Base-by-base conservation (phyloP, 257 asterid species). In the Solanum pimpinellifolium region DNA sequence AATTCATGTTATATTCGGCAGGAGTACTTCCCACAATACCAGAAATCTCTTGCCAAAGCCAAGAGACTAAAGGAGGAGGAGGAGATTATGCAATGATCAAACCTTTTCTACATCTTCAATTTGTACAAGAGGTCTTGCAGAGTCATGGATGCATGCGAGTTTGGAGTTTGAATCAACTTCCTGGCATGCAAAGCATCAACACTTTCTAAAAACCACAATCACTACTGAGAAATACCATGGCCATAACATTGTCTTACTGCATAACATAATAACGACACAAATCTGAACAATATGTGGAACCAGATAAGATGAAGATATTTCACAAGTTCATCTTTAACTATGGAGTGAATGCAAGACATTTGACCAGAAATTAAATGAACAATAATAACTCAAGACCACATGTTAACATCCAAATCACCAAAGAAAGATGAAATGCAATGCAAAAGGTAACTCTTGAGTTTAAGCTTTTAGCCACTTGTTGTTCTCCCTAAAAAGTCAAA, bases 71-170 rank as follows among this genome's bases (percentile, higher is more conserved):
- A 31, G 70, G 85, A 81, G 39, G 46, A 80, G 6, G 84, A 29
- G 84, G 42, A 27, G 66, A 33, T 78, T 16, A 16, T 47, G 68
- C 47, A 84, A 70, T 44, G 86, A 62, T 49, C 91, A 62, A 89
- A 97, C 99, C 99, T 95, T 94, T 70, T 90, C 91, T 35, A 96
- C 89, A 87, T 97, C 99, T 89, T 76, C 93, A 87, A 94, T 86
- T 88, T 87, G 88, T 87, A 95, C 95, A 76, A 97, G 93, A 83
- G 99, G 99, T 91, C 99, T 96, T 70, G 99, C 99, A 87, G 99
- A 96, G 90, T 96, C 99, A 90, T 97, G 99, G 87, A 96, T 94
- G 92, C 99, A 97, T 82, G 93, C 96, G 59, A 97, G 95, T 89
- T 96, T 94, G 9, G 98, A 90, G 87, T 86, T 92, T 89, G 89